These are phyloP conservation scores for Nakazawaea holstii DNA, from an alignment of 805 yeast genomes.

Conservation along the genomic window DNA sequence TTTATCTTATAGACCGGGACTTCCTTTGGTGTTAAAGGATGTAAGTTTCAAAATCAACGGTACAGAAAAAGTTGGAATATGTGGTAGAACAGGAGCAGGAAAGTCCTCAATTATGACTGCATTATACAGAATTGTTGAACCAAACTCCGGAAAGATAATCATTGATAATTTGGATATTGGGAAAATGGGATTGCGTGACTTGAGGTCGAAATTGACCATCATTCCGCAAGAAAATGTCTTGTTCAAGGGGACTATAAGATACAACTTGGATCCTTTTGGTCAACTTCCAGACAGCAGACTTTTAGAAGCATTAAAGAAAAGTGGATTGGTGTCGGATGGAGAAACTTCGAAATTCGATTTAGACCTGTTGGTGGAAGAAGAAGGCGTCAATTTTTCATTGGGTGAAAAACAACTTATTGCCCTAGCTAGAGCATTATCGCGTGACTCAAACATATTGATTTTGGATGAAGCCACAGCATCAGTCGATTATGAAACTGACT, in stretches of 20 bases:
- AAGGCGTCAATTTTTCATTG: constrained; percentile 52
- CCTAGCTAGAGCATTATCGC: constrained; percentile 53
- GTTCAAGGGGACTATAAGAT: constrained; percentile 72
- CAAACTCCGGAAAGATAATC: constrained; percentile 37
- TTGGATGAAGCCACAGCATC: constrained; percentile 63
- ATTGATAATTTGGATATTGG: constrained; percentile 71
- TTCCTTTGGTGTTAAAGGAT: constrained; percentile 61
- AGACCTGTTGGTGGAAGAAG: constrained; percentile 46
- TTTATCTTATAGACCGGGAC: constrained; percentile 55
- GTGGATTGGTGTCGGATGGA: constrained; percentile 44
- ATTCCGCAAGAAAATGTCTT: constrained; percentile 89
- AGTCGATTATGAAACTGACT: constrained; percentile 57
- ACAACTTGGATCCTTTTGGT: constrained; percentile 73
- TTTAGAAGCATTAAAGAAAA: constrained; percentile 63
- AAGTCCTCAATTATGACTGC: constrained; percentile 71
- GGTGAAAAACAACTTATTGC: constrained; percentile 59
- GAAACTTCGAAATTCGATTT: constrained; percentile 41
- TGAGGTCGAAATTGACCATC: constrained; percentile 66
- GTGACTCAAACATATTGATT: constrained; percentile 44
- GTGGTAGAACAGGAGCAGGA: constrained; percentile 71
- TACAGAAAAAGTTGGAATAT: constrained; percentile 57
- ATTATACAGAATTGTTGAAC: no score
- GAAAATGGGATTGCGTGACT: constrained; percentile 56
- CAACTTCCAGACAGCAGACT: constrained; percentile 48
- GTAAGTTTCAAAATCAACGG: constrained; percentile 42